phyloP scores from a whole-genome alignment of 495 filamentous ascomycete species.

The Amphirosellinia nigrospora region DNA sequence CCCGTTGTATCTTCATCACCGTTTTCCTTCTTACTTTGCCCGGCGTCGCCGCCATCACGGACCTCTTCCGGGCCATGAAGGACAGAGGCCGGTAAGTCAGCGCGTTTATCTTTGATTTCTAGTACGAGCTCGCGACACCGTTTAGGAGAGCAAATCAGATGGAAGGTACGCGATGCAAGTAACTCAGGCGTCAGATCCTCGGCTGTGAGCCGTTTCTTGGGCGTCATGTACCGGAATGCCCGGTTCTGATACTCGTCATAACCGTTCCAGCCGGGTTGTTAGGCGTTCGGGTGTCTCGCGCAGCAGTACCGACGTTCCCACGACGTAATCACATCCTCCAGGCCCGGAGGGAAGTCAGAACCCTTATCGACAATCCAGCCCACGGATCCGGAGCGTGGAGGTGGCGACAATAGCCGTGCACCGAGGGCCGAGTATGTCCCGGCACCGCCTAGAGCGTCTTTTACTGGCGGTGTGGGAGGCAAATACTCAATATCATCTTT shows the following conservation, averaged over 20 bases:
- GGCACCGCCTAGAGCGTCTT: slow-evolving; percentile 82
- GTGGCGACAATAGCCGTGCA: slow-evolving; percentile 81
- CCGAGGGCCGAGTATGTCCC: slow-evolving; percentile 87
- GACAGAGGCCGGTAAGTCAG: slow-evolving; percentile 33
- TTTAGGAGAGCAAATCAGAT: slow-evolving; percentile 81
- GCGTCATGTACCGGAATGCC: slow-evolving; percentile 87
- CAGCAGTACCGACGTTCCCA: slow-evolving; percentile 78
- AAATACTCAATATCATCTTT: slow-evolving; percentile 93
- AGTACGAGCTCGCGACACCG: slow-evolving; percentile 78
- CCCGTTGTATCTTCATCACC: slow-evolving; percentile 31
- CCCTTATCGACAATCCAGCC: slow-evolving; percentile 94
- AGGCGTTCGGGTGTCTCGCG: slow-evolving; percentile 68
- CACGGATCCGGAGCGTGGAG: slow-evolving; percentile 62
- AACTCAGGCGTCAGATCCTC: slow-evolving; percentile 55
- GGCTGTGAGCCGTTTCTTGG: slow-evolving; percentile 74
- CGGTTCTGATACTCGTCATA: slow-evolving; percentile 64
- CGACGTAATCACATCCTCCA: slow-evolving; percentile 65
- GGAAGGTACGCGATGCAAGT: slow-evolving; percentile 75
- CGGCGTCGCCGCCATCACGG: neutral
- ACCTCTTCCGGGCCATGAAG: neutral
- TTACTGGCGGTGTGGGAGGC: slow-evolving; percentile 63
- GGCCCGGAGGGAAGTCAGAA: slow-evolving; percentile 76
- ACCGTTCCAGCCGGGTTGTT: slow-evolving; percentile 92
- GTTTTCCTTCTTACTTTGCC: slow-evolving; percentile 36
- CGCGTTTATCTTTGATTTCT: slow-evolving; percentile 59